These are phyloP conservation scores for Penicillium daleae DNA, from an alignment of 495 filamentous ascomycete genomes.

Conservation along the genomic window DNA sequence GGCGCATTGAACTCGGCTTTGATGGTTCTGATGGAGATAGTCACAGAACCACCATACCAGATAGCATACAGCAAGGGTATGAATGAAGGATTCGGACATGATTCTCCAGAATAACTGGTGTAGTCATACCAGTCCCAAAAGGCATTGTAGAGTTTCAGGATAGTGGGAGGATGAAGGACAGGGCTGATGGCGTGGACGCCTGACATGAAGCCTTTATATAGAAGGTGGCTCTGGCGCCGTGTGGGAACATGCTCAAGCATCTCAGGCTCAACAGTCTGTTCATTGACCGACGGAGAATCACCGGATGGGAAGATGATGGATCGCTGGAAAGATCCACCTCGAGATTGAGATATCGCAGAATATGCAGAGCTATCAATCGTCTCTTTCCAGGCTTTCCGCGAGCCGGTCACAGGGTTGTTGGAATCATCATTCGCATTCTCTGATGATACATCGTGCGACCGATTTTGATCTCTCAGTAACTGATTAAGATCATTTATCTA, in stretches of 20 bases:
- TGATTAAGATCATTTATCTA: slow-evolving; percentile 55
- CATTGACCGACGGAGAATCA: slow-evolving; percentile 41
- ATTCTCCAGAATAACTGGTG: slow-evolving; percentile 47
- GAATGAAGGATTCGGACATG: slow-evolving; percentile 47
- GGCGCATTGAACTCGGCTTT: slow-evolving; percentile 47
- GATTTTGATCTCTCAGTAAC: slow-evolving; percentile 47
- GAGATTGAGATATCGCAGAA: slow-evolving; percentile 15
- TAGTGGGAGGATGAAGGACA: slow-evolving; percentile 48
- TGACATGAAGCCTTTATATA: slow-evolving; percentile 54
- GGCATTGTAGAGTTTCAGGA: slow-evolving; percentile 46
- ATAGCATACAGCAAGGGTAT: slow-evolving; percentile 52
- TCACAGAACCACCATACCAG: slow-evolving; percentile 54
- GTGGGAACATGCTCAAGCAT: slow-evolving; percentile 51
- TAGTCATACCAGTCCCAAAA: slow-evolving; percentile 57
- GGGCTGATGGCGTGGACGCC: slow-evolving; percentile 52
- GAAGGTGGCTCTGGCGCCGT: slow-evolving; percentile 50
- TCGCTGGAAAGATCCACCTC: slow-evolving; percentile 38
- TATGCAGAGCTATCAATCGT: slow-evolving; percentile 22
- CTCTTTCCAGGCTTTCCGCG: slow-evolving; percentile 28
- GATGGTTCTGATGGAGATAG: slow-evolving; percentile 47
- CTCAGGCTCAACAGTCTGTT: slow-evolving; percentile 45
- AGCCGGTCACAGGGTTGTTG: slow-evolving; percentile 16
- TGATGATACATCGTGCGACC: slow-evolving; percentile 37
- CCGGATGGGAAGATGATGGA: slow-evolving; percentile 45
- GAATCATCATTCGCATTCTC: slow-evolving; percentile 31